Evolutionary conservation across 1,284 basidiomycete genomes (phyloP), one percentile per base, ranked within the genome.

Genomic region (Stygiomarasmius scandens): DNA sequence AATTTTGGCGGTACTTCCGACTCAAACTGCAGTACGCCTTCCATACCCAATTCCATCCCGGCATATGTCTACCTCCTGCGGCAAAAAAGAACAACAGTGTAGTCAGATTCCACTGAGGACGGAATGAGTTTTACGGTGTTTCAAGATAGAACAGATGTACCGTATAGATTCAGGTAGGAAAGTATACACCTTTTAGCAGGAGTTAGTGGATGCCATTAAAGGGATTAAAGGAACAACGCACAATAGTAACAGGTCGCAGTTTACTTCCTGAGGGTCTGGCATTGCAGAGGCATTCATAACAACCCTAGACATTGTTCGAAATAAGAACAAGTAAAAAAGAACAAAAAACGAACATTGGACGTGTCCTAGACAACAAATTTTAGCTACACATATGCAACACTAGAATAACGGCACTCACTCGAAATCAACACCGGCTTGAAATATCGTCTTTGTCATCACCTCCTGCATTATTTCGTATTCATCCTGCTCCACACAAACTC

Each of bases 21-120:
- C 82, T 90, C 41, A 93, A 74, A 66, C 87, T 88, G 25, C 90
- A 80, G 69, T 94, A 93, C 1, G 91, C 89, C 66, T 92, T 92
- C 92, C 92, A 94, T 29, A 94, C 82, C 93, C 92, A 95, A 62
- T 87, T 92, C 92, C 92, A 93, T 36, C 83, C 81, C 9, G 92
- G 92, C 2, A 85, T 82, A 72, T 93, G 77, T 61, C 77, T 79
- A 2, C 84, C 85, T n/a, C 90, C 92, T 1, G 90, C 87, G 25
- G 91, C 90, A 63, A 95, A 89, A 73, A 93, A 93, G 14, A n/a
- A 93, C 83, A 41, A 94, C 85, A 1, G 89, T 89, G 66, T 95
- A 95, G 72, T 94, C 92, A 49, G 90, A 89, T 69, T 95, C 92
- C 54, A 92, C 90, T 92, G 12, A 32, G 56, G 2, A 38, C 20